Evolutionary conservation across 2,329 filamentous ascomycete genomes (phyloP), one percentile per base, ranked within the genome.

Genomic region (Cyphellophora attinorum): DNA sequence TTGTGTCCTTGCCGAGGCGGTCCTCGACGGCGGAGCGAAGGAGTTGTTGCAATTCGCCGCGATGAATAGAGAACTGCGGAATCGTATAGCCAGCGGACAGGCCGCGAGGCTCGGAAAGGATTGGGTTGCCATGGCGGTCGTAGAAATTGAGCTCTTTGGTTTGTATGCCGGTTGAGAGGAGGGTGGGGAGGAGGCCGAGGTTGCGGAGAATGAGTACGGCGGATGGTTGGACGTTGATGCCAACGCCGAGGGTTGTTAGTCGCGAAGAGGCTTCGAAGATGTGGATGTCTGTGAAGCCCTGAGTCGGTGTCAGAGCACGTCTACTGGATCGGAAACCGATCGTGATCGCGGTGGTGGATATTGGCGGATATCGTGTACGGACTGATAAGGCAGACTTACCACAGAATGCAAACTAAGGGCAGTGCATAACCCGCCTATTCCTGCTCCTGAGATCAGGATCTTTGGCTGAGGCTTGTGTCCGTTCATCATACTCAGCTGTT

Each of bases 61-160:
- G 8, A n/a, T 25, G 21, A n/a, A 25, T 25, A n/a, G 21, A 25
- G 21, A 25, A 8, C n/a, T 25, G 21, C n/a, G 21, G 21, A n/a
- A 25, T 25, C 8, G 8, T n/a, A n/a, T 25, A 25, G 21, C 21
- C 21, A n/a, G 21, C 21, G n/a, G 8, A 8, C 8, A 25, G 21
- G 21, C 21, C 21, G n/a, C 21, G 21, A 25, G 21, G 21, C 21
- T 25, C 21, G 21, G 21, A 25, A n/a, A 25, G 21, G 21, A 25
- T 25, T 8, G 8, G 8, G 21, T 25, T n/a, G 21, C 21, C 21
- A 25, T 25, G 21, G n/a, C 21, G n/a, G 21, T 25, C n/a, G 21
- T 25, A 25, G 21, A 25, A 25, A n/a, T 25, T 25, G n/a, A 25
- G 21, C 21, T 25, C 21, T 25, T 25, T 25, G 21, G 21, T 25